Conservation (phyloP, 2,329 filamentous ascomycete genomes). For the Colletotrichum falcatum region DNA sequence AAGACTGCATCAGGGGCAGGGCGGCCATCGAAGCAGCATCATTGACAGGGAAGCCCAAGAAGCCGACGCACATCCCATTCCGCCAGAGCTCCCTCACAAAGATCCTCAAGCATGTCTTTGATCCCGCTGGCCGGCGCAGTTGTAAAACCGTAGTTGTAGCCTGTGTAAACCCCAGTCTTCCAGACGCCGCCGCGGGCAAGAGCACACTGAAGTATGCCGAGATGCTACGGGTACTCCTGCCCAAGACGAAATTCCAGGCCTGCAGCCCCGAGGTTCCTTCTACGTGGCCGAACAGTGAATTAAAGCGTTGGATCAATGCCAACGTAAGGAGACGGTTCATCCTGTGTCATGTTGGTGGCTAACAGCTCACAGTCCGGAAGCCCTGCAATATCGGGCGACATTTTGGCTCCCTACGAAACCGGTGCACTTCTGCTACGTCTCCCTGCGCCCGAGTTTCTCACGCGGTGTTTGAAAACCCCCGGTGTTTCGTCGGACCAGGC, state of each 20-base stretch:
- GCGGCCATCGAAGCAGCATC: constrained; percentile 50
- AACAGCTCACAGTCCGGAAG: constrained; percentile 51
- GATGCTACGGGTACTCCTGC: constrained; percentile 56
- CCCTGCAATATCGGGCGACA: constrained; percentile 48
- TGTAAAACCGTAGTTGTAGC: constrained; percentile 60
- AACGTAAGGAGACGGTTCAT: constrained; percentile 50
- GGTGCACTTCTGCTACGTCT: constrained; percentile 57
- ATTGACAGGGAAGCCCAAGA: constrained; percentile 42
- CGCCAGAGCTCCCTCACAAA: constrained; percentile 60
- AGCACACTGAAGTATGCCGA: constrained; percentile 64
- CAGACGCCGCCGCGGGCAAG: constrained; percentile 57
- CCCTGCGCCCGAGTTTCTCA: constrained; percentile 53
- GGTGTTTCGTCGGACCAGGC: constrained; percentile 54
- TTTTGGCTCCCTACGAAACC: constrained; percentile 55
- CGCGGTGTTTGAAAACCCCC: constrained; percentile 54
- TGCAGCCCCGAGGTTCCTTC: constrained; percentile 48
- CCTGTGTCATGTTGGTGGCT: neutral
- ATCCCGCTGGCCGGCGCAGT: constrained; percentile 52
- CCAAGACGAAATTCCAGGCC: constrained; percentile 43
- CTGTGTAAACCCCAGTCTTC: constrained; percentile 60
- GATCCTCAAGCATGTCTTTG: constrained; percentile 62
- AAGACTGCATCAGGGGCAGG: constrained; percentile 64
- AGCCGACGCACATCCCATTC: constrained; percentile 57
- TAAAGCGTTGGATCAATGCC: constrained; percentile 54
- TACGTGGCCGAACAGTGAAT: constrained; percentile 55